A percentile compares a stretch with the other conserved stretches of the same genome.
Conservation (phyloP, 345 rosid genomes). For the Kandelia obovata region DNA sequence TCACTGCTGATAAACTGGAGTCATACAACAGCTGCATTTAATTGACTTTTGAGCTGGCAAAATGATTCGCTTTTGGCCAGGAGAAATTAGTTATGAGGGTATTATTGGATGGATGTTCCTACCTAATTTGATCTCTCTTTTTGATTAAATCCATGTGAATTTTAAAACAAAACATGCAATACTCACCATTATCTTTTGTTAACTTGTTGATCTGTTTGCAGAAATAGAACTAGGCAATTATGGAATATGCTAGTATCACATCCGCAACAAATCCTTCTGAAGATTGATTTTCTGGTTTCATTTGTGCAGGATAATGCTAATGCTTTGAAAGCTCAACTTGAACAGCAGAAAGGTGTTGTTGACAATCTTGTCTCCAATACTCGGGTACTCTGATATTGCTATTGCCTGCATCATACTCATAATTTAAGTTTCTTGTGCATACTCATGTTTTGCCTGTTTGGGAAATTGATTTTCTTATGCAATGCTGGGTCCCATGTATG, state of each 20-base stretch:
- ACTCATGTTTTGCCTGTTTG: background rate
- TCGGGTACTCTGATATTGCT: constrained; percentile 40
- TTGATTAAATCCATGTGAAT: background rate
- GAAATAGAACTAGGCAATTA: background rate
- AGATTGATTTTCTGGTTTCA: background rate
- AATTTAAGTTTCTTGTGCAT: background rate
- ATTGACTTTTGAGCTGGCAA: background rate
- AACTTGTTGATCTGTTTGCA: background rate
- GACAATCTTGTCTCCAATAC: constrained; percentile 75
- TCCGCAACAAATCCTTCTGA: background rate
- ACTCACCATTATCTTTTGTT: background rate
- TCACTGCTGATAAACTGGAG: constrained; percentile 8
- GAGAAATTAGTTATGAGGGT: background rate
- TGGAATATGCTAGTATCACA: background rate
- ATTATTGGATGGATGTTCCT: background rate
- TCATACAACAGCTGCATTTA: constrained; percentile 4
- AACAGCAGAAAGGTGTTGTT: constrained; percentile 64
- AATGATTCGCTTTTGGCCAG: background rate
- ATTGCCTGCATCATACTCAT: background rate
- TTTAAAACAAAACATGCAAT: constrained; percentile 1
- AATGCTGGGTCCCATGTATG: background rate
- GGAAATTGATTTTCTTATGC: background rate
- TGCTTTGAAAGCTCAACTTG: constrained; percentile 58
- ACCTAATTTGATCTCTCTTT: background rate
- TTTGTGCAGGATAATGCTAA: constrained; percentile 58